phyloP scores from a whole-genome alignment of 371 early-diverging fungal genomes.

The Mortierella sp. region DNA sequence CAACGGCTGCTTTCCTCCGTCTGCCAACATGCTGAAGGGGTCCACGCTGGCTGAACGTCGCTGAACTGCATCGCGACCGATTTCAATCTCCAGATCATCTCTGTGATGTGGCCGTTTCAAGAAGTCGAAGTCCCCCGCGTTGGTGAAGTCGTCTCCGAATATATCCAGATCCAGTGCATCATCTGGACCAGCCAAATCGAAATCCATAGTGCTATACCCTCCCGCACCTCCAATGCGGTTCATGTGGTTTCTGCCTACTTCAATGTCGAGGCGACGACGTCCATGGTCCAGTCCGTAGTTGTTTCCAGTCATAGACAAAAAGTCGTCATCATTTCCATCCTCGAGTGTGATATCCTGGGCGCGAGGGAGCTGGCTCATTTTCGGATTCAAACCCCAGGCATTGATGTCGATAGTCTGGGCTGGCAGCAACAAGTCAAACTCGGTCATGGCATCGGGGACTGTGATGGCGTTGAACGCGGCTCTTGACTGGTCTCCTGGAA shows the following conservation, averaged over 20 bases:
- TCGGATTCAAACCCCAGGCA: constrained; percentile 50
- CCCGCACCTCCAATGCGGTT: constrained; percentile 33
- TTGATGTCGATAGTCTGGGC: constrained; percentile 72
- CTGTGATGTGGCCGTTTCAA: constrained; percentile 46
- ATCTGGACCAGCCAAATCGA: constrained; percentile 53
- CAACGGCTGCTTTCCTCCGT: constrained; percentile 15
- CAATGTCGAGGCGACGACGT: constrained; percentile 57
- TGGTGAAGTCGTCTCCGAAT: constrained; percentile 33
- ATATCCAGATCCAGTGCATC: constrained; percentile 51
- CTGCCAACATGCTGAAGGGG: constrained; percentile 40
- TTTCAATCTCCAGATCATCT: constrained; percentile 63
- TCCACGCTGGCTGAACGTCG: constrained; percentile 45
- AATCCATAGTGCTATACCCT: constrained; percentile 47
- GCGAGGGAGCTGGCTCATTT: constrained; percentile 55
- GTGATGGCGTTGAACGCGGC: constrained; percentile 89
- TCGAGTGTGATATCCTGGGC: constrained; percentile 72
- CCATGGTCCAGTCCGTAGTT: constrained; percentile 34
- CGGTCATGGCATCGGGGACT: constrained; percentile 85
- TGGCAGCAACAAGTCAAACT: constrained; percentile 90
- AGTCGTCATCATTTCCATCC: constrained; percentile 33
- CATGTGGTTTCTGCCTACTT: constrained; percentile 43
- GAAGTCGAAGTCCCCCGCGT: constrained; percentile 27
- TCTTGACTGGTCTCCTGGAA: constrained; percentile 80
- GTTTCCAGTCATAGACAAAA: constrained; percentile 31
- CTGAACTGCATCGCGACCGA: constrained; percentile 60